Evolutionary conservation across 805 yeast genomes (phyloP).

Genomic region (Myxozyma lipomycoides): DNA sequence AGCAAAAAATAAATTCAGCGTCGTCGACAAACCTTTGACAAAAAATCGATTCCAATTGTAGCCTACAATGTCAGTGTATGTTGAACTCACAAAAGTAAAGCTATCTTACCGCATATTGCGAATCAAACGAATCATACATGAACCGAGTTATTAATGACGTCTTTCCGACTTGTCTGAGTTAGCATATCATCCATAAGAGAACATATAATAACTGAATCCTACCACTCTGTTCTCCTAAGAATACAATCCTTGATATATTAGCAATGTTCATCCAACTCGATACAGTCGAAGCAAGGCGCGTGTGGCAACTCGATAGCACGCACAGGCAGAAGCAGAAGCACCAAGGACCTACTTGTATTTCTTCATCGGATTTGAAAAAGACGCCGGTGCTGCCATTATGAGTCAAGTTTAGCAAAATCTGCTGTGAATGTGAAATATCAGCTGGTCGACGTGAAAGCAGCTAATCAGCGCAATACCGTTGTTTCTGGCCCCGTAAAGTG

Average conservation of each 20-base stretch:
- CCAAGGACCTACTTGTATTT: slow-evolving; percentile 38
- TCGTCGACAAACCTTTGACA: slow-evolving; percentile 54
- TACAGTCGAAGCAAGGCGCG: too few relatives aligned
- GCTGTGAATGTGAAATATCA: too few relatives aligned
- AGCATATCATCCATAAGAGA: neutral
- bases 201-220: slow-evolving; percentile 37
- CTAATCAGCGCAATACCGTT: too few relatives aligned
- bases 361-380: slow-evolving; percentile 33
- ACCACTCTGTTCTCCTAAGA: slow-evolving; percentile 95
- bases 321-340: neutral
- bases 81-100: neutral
- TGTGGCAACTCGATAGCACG: too few relatives aligned
- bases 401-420: too few relatives aligned
- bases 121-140: slow-evolving; percentile 96
- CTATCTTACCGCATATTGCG: slow-evolving; percentile 67
- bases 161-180: slow-evolving; percentile 64
- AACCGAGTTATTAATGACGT: slow-evolving; percentile 94
- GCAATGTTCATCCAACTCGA: too few relatives aligned
- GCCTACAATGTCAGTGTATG: slow-evolving; percentile 46
- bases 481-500: too few relatives aligned
- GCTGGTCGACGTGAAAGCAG: too few relatives aligned
- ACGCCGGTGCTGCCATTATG: slow-evolving; percentile 14
- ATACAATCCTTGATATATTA: slow-evolving; percentile 71
- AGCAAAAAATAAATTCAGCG: neutral
- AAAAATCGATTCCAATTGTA: slow-evolving; percentile 93